A percentile compares a stretch with the other conserved stretches of the same genome.
Conservation (phyloP, 169 alveolate genomes). For the Condylostoma magnum region DNA sequence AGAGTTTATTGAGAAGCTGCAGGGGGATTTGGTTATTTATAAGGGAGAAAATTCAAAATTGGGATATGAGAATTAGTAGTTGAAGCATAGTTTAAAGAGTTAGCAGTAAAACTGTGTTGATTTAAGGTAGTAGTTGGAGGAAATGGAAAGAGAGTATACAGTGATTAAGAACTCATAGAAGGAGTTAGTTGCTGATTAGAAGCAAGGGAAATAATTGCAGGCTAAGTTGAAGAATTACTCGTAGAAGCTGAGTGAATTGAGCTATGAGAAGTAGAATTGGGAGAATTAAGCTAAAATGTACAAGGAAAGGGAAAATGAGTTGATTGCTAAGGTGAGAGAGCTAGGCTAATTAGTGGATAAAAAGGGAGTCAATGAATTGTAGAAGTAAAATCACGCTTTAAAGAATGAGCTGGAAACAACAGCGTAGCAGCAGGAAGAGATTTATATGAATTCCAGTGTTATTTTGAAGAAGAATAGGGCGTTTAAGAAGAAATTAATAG, state of each 20-base stretch:
- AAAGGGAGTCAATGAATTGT: neutral
- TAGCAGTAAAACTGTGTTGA: neutral
- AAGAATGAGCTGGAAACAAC: neutral
- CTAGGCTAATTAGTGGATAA: neutral
- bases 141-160: neutral
- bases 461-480: too few species aligned
- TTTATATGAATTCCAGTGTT: too few species aligned
- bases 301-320: neutral
- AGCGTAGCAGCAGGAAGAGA: neutral
- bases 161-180: neutral
- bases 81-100: neutral
- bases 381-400: constrained; percentile 20
- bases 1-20: constrained; percentile 16
- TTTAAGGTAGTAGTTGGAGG: neutral
- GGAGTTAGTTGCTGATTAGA: neutral
- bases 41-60: neutral
- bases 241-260: constrained; percentile 12
- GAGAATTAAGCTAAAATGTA: neutral
- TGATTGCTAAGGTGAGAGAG: too few species aligned
- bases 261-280: neutral
- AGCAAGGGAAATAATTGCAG: neutral
- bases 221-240: neutral
- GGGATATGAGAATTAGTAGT: neutral
- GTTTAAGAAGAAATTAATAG: too few species aligned
- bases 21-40: neutral